Evolutionary conservation across 176 grass and related monocot genomes (phyloP).

Genomic region (Oryza rufipogon): DNA sequence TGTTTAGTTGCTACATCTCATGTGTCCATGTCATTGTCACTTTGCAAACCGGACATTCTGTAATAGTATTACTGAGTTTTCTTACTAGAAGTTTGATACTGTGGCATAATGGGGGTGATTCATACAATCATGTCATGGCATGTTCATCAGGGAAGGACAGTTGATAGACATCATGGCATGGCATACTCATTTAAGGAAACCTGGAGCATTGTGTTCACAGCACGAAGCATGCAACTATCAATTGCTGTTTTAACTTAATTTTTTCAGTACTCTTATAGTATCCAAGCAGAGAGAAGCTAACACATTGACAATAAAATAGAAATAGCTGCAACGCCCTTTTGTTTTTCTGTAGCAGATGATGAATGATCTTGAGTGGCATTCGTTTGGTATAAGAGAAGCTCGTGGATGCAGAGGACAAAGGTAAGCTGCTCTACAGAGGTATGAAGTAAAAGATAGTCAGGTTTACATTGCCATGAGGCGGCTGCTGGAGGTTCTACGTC

Average conservation of each 20-base stretch:
- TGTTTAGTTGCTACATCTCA: constrained; percentile 34
- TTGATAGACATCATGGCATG: constrained; percentile 64
- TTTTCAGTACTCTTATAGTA: not conserved
- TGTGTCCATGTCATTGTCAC: constrained; percentile 47
- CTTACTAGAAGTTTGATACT: constrained; percentile 7
- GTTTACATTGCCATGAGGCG: not conserved
- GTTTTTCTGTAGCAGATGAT: constrained; percentile 26
- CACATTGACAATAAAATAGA: constrained; percentile 33
- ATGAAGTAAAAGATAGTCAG: not conserved
- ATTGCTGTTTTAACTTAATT: constrained; percentile 29
- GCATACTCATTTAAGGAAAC: constrained; percentile 52
- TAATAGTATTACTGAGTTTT: constrained; percentile 43
- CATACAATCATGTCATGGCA: constrained; percentile 78
- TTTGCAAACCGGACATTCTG: constrained; percentile 47
- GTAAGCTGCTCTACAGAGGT: not conserved
- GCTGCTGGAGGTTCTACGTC: not conserved
- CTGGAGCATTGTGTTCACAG: constrained; percentile 35
- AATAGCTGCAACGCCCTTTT: constrained; percentile 14
- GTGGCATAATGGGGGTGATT: constrained; percentile 36
- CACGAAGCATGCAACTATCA: constrained; percentile 42
- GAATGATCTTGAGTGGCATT: not conserved
- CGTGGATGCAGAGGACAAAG: constrained; percentile 22
- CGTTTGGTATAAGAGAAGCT: constrained; percentile 14
- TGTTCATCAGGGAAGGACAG: constrained; percentile 45
- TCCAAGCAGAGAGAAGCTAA: constrained; percentile 34